Base-by-base conservation (phyloP, 139 green algal genomes). In the Picochlorum sp. region DNA sequence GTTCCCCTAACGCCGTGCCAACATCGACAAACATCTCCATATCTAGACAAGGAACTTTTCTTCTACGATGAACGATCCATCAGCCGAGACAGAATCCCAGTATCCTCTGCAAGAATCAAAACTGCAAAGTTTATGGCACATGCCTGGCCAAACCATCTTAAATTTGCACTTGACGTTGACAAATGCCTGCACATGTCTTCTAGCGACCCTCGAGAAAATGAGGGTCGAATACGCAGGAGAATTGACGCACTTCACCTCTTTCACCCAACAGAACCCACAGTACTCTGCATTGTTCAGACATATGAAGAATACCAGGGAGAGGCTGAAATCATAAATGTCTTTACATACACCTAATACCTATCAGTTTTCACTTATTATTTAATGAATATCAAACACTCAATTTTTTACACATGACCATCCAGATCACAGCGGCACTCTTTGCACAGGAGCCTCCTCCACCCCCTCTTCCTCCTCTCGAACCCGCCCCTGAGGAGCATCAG, bases 401-500 rank as follows among this genome's bases (percentile, higher is more conserved):
- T 16, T 1, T 59, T 34, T 1, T 23, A 34, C 11, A 18, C 20
- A 34, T 30, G 28, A 30, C 28, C 28, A 30, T 30, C 28, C 28
- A 30, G 21, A 23, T 26, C 6, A 20, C 13, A 23, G 20, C 18
- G 81, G 77, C 49, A 87, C 65, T 11, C 80, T 74, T 65, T 85
- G 77, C 34, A 75, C 73, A 18, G 84, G 71, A 8, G 76, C 70
- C 37, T 57, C 57, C 23, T 70, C 49, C 7, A 64, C 2, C 49
- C 47, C 72, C 26, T 52, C 49, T 7, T 59, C 58, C 34, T 65
- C 69, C 28, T 54, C n/a, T 20, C 16, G 47, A 54, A 54, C 16
- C n/a, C 47, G 47, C 15, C 72, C 78, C 18, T 62, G 41, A 7
- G 83, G 82, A 31, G 83, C 72, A 28, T 81, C 83, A 38, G 79